Evolutionary conservation across 176 grass and related monocot genomes (phyloP).

Genomic region (Oropetium thomaeum): DNA sequence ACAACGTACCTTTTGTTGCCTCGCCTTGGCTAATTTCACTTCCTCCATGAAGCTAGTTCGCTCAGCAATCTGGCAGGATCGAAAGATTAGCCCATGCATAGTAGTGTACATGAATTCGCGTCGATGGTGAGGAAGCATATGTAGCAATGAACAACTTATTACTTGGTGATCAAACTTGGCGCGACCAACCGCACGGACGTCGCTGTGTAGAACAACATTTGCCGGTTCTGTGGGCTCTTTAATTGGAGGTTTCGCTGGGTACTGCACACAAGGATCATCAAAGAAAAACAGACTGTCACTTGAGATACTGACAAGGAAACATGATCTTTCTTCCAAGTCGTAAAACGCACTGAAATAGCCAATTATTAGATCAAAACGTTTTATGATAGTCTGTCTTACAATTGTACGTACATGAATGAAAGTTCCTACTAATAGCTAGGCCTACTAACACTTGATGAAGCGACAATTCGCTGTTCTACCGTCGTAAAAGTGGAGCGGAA

Average conservation of each 20-base stretch:
- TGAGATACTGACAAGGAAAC: not conserved
- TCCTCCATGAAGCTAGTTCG: conserved; percentile 56
- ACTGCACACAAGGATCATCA: conserved; percentile 8
- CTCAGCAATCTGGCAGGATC: conserved; percentile 49
- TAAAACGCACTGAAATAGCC: not conserved
- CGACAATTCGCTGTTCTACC: not conserved
- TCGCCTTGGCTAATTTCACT: conserved; percentile 57
- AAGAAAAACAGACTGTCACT: not conserved
- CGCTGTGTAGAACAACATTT: conserved; percentile 64
- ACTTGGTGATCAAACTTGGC: conserved; percentile 74
- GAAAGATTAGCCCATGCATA: not conserved
- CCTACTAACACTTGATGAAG: not conserved
- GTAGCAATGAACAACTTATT: conserved; percentile 57
- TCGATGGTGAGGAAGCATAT: not conserved
- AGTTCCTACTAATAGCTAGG: not conserved
- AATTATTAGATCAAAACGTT: not conserved
- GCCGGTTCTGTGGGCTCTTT: conserved; percentile 75
- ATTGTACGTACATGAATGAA: not conserved
- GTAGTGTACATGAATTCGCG: conserved; percentile 2
- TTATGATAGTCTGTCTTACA: not conserved
- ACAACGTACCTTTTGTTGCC: conserved; percentile 52
- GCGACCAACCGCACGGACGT: conserved; percentile 48
- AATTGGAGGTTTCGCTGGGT: conserved; percentile 36
- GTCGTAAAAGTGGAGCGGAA: not conserved
- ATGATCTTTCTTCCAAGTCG: not conserved